A percentile compares a stretch with the other conserved stretches of the same genome.
Conservation (phyloP, 768 basidiomycete species). For the Boletus pseudopeckii region DNA sequence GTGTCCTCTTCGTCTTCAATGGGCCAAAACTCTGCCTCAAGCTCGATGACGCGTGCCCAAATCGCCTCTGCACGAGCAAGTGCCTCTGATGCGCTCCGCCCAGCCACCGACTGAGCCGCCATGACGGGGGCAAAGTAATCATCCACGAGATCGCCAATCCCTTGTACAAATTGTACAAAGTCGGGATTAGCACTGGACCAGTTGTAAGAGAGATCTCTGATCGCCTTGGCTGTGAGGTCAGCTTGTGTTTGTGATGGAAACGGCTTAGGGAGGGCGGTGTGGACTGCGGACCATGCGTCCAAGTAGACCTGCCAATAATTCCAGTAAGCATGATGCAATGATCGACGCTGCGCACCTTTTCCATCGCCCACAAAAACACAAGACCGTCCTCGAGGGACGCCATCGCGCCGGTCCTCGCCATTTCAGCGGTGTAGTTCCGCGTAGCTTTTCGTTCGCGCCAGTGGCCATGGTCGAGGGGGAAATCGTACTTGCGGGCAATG, state of each 20-base stretch:
- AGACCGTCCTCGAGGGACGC: conserved; percentile 59
- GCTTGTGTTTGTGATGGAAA: background rate
- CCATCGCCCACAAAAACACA: conserved; percentile 79
- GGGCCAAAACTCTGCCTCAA: conserved; percentile 64
- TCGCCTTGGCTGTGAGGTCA: conserved; percentile 26
- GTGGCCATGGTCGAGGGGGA: conserved; percentile 37
- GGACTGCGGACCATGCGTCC: conserved; percentile 61
- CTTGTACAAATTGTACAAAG: conserved; percentile 52
- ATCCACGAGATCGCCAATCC: conserved; percentile 47
- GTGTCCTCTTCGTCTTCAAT: conserved; percentile 35
- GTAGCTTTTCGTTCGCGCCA: conserved; percentile 60
- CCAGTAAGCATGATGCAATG: background rate
- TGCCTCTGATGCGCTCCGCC: conserved; percentile 6
- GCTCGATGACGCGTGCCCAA: conserved; percentile 56
- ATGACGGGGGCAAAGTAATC: conserved; percentile 35
- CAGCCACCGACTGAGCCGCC: conserved; percentile 22
- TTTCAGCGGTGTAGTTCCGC: conserved; percentile 68
- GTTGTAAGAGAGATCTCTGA: conserved; percentile 52
- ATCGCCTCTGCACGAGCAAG: conserved; percentile 42
- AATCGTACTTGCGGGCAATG: conserved; percentile 40
- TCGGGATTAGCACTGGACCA: conserved; percentile 52
- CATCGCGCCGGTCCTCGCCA: conserved; percentile 48
- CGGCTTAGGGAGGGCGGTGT: conserved; percentile 8
- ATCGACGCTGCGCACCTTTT: conserved; percentile 43
- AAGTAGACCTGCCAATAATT: conserved; percentile 53